Base-by-base conservation (phyloP, 352 stramenopile genomes). In the Blastocystis sp. region DNA sequence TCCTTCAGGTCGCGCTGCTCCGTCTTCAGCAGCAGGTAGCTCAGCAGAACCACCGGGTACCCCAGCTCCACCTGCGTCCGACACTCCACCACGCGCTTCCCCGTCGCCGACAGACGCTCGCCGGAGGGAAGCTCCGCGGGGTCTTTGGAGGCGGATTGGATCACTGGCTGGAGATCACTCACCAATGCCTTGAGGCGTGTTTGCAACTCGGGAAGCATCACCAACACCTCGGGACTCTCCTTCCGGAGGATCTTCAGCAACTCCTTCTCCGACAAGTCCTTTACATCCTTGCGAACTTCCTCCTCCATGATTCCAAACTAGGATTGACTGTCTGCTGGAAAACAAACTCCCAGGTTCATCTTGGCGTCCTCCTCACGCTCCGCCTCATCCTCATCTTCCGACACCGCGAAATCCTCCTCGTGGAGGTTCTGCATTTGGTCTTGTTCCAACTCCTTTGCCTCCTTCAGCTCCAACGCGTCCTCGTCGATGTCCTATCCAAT, bases 301-400 rank as follows among this genome's bases (percentile, higher is more conserved):
- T 67, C 69, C 36, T 81, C 69, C 69, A 34, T 38, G 21, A 81
- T 63, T 24, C 54, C 49, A 67, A 63, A 67, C 49, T 81, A 61
- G 1, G 21, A 24, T 16, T 67, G 14, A 77, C 27, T 21, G 18
- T n/a, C 34, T 49, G 18, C 27, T n/a, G 21, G 18, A 46, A 24
- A 29, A 4, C 57, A 7, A 79, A 85, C 75, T 42, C 75, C 57
- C n/a, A 79, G 18, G 38, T 72, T 77, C 29, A 42, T n/a, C 48
- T 78, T 85, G 14, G 75, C 54, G 59, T 46, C 75, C 71, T 77
- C 63, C 29, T 79, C 57, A 6, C 21, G 24, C 72, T 85, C 75
- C 21, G 84, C 46, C 42, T 75, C 27, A 18, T 85, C 75, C 42
- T 85, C 75, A 36, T 85, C 75, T 56, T 46, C 29, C 16, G 75